Conservation (phyloP, 2,329 filamentous ascomycete genomes). For the Sordariomycetes sp. region DNA sequence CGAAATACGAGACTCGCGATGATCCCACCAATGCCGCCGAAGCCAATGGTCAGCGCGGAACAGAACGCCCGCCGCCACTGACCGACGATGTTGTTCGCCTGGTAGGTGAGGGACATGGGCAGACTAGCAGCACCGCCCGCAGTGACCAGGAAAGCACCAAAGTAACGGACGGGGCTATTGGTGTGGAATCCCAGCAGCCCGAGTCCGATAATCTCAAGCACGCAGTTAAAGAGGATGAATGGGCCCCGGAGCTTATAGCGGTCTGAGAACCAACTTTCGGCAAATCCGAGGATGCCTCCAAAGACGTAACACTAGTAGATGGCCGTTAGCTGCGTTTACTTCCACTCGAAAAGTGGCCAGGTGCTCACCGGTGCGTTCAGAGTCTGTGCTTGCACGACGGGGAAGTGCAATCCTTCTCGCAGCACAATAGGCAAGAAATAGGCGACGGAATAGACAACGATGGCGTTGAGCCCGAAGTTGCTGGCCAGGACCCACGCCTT, state of each 20-base stretch:
- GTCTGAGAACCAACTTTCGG: constrained; percentile 54
- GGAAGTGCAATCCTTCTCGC: constrained; percentile 51
- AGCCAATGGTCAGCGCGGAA: constrained; percentile 64
- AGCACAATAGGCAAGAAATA: constrained; percentile 76
- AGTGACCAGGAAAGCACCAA: constrained; percentile 64
- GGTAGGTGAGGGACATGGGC: constrained; percentile 64
- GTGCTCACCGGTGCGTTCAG: constrained; percentile 52
- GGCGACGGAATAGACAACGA: constrained; percentile 63
- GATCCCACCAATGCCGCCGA: constrained; percentile 72
- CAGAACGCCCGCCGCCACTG: constrained; percentile 82
- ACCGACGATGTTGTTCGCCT: constrained; percentile 79
- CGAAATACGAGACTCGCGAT: constrained; percentile 60
- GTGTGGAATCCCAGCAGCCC: constrained; percentile 60
- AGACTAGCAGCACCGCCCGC: constrained; percentile 71
- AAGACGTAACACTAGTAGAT: constrained; percentile 38
- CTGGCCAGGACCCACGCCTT: constrained; percentile 53
- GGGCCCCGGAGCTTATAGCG: constrained; percentile 55
- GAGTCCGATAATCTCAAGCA: constrained; percentile 57
- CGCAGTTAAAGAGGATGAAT: constrained; percentile 54
- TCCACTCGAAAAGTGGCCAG: too few relatives aligned
- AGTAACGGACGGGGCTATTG: constrained; percentile 49
- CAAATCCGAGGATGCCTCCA: constrained; percentile 51
- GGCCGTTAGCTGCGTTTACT: too few relatives aligned
- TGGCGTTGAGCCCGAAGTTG: constrained; percentile 56
- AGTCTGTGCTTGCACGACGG: constrained; percentile 53